phyloP scores from a whole-genome alignment of 805 yeast species.

The Cyberlindnera mississippiensis region DNA sequence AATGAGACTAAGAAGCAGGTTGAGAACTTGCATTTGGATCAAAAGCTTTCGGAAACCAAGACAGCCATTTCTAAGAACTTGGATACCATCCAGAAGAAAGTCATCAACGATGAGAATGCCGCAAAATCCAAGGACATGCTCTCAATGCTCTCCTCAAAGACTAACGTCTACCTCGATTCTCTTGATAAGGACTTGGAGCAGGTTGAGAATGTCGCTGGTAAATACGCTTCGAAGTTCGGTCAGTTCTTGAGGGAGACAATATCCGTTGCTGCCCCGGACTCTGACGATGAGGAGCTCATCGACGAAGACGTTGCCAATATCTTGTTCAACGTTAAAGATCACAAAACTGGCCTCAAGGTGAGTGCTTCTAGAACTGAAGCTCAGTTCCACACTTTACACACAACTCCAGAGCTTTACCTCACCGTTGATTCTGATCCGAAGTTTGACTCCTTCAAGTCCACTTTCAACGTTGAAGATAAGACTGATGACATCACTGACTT shows the following conservation, averaged over 20 bases:
- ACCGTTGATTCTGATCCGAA: conserved; percentile 31
- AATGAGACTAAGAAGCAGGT: conserved; percentile 23
- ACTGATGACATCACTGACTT: conserved; percentile 49
- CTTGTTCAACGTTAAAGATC: conserved; percentile 39
- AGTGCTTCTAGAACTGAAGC: conserved; percentile 58
- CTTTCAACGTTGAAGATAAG: conserved; percentile 42
- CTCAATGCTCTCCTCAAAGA: conserved; percentile 28
- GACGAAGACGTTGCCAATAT: conserved; percentile 35
- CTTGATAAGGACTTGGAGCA: conserved; percentile 71
- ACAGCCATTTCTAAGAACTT: conserved; percentile 12
- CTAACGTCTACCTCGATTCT: conserved; percentile 64
- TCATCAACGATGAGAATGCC: conserved; percentile 17
- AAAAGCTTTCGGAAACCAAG: conserved; percentile 15
- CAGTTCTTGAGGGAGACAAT: conserved; percentile 45
- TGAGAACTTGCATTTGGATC: conserved; percentile 22
- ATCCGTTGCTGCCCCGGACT: conserved; percentile 24
- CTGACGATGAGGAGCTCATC: conserved; percentile 23
- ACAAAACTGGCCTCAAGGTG: conserved; percentile 31
- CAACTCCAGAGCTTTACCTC: conserved; percentile 32
- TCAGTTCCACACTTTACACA: conserved; percentile 52
- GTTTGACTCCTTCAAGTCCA: conserved; percentile 32
- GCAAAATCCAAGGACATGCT: conserved; percentile 16
- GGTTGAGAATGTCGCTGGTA: conserved; percentile 66
- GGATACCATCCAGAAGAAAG: conserved; percentile 12
- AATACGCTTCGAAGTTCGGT: conserved; percentile 55